phyloP scores from a whole-genome alignment of 2,329 filamentous ascomycete genomes.

The Colletotrichum eleusines region DNA sequence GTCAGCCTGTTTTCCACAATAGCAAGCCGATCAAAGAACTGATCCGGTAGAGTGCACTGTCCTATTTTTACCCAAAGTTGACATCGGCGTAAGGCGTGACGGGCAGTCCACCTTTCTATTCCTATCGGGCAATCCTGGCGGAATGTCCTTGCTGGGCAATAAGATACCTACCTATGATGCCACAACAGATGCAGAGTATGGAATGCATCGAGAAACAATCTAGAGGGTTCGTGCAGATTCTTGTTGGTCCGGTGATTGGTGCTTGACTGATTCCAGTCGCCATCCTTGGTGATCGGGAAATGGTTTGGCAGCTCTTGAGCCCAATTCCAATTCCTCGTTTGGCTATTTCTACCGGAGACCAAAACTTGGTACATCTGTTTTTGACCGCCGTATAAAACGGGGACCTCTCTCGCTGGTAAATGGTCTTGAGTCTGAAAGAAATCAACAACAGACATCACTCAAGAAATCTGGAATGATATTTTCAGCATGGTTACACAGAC shows the following conservation, averaged over 20 bases:
- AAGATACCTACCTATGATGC: background rate
- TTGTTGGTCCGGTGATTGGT: background rate
- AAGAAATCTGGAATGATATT: no score
- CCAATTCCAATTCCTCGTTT: background rate
- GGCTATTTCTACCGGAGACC: background rate
- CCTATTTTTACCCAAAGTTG: slow-evolving; percentile 12
- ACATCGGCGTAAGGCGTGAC: background rate
- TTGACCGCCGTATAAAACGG: background rate
- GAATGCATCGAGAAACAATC: background rate
- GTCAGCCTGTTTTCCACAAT: slow-evolving; percentile 6
- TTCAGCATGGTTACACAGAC: background rate
- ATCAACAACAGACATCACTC: no score
- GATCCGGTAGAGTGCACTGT: background rate
- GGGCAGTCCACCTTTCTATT: background rate
- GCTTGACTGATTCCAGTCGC: no score
- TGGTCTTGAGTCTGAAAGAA: background rate
- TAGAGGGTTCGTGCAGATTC: background rate
- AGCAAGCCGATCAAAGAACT: background rate
- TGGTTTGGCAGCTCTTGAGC: background rate
- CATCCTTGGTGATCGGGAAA: background rate
- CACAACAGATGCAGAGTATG: background rate
- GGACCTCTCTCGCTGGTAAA: background rate
- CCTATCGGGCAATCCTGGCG: background rate
- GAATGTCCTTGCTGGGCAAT: slow-evolving; percentile 5
- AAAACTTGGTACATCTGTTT: background rate